Evolutionary conservation across 345 rosid genomes (phyloP), one percentile per base, ranked within the genome.

Genomic region (Citrus trifoliata): DNA sequence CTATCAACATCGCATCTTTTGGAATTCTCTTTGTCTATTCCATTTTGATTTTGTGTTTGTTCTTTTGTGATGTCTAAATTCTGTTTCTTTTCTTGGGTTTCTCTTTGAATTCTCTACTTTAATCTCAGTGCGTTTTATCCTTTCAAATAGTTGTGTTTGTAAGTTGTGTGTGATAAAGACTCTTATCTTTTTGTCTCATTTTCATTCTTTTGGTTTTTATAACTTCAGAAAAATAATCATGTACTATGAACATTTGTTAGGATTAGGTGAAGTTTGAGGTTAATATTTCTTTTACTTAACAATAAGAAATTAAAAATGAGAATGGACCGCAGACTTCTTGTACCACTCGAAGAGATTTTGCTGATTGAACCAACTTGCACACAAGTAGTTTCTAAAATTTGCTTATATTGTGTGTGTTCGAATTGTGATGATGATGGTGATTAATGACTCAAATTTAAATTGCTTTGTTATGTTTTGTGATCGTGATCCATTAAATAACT

Each of bases 31-130:
- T 25, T 56, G 48, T 53, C 40, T 19, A 48, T 37, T 67, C 10
- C 22, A 10, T 56, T 76, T 30, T 24, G 53, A 71, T 71, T 63
- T 25, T 33, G 35, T 79, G 61, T 61, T 66, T 78, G 73, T 81
- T 58, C 75, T 56, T 76, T 67, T 48, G 19, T 22, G 35, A 71
- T 60, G 28, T 19, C 56, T 42, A 63, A 51, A 53, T 69, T 70
- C 30, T 22, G 4, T 35, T 28, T 42, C 12, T 56, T 28, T 53
- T 19, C 67, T 4, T 25, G 25, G 37, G 27, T 66, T 35, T 65
- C 42, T 33, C 61, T 28, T 70, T 48, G 30, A 35, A 22, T 46
- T 80, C 37, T 28, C 14, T 22, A 12, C 51, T 59, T 73, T 73
- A 59, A 24, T 59, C 74, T 48, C 16, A 18, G 40, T 70, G 24